These are phyloP conservation scores for Suillus cothurnatus DNA, from an alignment of 768 basidiomycete genomes.

Conservation along the genomic window DNA sequence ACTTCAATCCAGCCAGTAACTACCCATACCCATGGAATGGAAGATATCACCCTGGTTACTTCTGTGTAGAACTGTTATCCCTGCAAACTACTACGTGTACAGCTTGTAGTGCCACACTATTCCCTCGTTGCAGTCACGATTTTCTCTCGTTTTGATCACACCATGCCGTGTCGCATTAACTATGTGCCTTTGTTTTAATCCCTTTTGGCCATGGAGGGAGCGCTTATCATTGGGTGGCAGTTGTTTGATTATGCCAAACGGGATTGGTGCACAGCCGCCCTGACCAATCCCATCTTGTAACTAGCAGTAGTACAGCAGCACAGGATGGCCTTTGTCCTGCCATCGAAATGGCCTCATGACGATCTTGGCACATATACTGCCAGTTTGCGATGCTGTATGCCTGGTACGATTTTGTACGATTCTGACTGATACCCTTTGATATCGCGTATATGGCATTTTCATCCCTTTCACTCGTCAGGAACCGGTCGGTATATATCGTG, in stretches of 20 bases:
- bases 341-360: background rate
- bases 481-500: slow-evolving; percentile 13
- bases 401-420: background rate
- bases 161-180: slow-evolving; percentile 5
- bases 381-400: background rate
- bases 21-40: background rate
- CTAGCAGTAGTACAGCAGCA: background rate
- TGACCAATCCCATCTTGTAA: background rate
- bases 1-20: background rate
- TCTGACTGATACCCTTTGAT: background rate
- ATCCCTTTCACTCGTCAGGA: background rate
- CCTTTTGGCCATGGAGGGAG: background rate
- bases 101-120: background rate
- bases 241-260: background rate
- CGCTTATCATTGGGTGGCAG: slow-evolving; percentile 9
- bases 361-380: background rate
- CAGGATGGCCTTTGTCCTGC: background rate
- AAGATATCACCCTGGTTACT: background rate
- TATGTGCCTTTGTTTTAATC: slow-evolving; percentile 12
- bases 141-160: slow-evolving; percentile 18
- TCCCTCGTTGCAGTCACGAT: slow-evolving; percentile 11
- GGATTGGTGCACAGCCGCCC: background rate
- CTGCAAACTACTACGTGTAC: background rate
- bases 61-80: background rate
- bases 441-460: background rate